phyloP scores from a whole-genome alignment of 106 monocot genomes.

The Apostasia ramifera region DNA sequence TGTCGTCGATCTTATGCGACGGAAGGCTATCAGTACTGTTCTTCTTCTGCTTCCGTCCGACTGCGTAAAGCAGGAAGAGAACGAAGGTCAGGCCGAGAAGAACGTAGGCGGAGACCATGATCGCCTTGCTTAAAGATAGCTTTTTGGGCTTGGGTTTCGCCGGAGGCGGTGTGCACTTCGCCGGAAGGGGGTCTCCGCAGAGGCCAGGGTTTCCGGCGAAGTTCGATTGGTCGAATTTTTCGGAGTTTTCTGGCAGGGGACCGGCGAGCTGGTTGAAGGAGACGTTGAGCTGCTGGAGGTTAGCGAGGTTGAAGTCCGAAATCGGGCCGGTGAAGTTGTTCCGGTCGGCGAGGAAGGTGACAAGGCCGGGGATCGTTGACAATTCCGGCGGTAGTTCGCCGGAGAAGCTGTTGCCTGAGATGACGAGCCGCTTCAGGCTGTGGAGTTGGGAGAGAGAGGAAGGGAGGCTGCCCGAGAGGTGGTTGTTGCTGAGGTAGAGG shows the following conservation, averaged over 20 bases:
- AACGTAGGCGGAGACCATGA: conserved; percentile 26
- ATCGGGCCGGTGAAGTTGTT: conserved; percentile 24
- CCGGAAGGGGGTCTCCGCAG: conserved; percentile 15
- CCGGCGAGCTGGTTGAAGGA: conserved; percentile 27
- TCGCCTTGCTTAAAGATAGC: background rate
- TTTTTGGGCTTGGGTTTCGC: background rate
- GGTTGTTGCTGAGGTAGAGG: conserved; percentile 20
- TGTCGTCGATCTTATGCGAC: background rate
- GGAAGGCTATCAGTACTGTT: background rate
- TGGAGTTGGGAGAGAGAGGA: conserved; percentile 12
- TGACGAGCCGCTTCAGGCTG: conserved; percentile 18
- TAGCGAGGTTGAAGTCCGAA: conserved; percentile 9
- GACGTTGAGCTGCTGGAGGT: conserved; percentile 13
- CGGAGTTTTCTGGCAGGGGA: conserved; percentile 4
- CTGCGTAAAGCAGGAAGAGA: conserved; percentile 6
- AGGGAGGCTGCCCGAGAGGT: conserved; percentile 27
- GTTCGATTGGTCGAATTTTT: background rate
- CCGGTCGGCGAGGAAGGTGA: conserved; percentile 11
- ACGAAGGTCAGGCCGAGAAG: conserved; percentile 11
- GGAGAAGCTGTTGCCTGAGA: conserved; percentile 32
- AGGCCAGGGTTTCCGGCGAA: conserved; percentile 21
- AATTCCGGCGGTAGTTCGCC: conserved; percentile 26
- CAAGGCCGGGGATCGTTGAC: conserved; percentile 12
- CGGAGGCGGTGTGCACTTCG: conserved; percentile 2
- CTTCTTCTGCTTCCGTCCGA: conserved; percentile 2